Percentiles rank a stretch among this genome's conserved stretches.
phyloP scores from a whole-genome alignment of 441 rosid species.

The Adansonia madagascariensis region DNA sequence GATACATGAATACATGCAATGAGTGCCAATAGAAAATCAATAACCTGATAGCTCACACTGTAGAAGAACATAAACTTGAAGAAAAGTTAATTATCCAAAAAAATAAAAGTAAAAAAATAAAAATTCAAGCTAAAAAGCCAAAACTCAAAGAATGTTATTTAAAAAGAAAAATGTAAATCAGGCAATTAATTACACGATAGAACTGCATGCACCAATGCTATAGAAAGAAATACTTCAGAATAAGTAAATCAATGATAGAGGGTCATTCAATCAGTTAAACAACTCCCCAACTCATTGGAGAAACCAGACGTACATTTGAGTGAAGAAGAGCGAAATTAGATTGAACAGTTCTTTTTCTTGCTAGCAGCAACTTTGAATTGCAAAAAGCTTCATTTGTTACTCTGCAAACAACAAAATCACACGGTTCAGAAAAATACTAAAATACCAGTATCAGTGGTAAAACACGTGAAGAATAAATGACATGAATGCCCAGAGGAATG shows the following conservation, averaged over 20 bases:
- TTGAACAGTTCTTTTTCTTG: background rate
- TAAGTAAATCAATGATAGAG: conserved; percentile 5
- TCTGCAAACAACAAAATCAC: conserved; percentile 21
- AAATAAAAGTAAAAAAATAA: background rate
- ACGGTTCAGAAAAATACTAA: background rate
- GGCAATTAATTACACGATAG: background rate
- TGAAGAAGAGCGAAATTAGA: background rate
- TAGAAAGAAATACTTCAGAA: background rate
- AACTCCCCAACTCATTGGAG: background rate
- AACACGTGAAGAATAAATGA: background rate
- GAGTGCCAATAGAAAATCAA: background rate
- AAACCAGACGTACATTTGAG: background rate
- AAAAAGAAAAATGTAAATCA: background rate
- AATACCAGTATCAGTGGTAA: background rate
- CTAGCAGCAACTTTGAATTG: background rate
- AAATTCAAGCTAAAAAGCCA: background rate
- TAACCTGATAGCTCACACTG: background rate
- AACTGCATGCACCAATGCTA: conserved; percentile 12
- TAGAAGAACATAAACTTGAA: background rate
- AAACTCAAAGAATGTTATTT: background rate
- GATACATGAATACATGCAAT: background rate
- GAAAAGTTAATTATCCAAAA: background rate
- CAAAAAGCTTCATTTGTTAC: conserved; percentile 18
- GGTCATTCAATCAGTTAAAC: background rate
- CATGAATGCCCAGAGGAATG: background rate